A percentile compares a stretch with the other conserved stretches of the same genome.
These are phyloP conservation scores for Fusarium verrucosum DNA, from an alignment of 2,329 filamentous ascomycete genomes.

Conservation along the genomic window DNA sequence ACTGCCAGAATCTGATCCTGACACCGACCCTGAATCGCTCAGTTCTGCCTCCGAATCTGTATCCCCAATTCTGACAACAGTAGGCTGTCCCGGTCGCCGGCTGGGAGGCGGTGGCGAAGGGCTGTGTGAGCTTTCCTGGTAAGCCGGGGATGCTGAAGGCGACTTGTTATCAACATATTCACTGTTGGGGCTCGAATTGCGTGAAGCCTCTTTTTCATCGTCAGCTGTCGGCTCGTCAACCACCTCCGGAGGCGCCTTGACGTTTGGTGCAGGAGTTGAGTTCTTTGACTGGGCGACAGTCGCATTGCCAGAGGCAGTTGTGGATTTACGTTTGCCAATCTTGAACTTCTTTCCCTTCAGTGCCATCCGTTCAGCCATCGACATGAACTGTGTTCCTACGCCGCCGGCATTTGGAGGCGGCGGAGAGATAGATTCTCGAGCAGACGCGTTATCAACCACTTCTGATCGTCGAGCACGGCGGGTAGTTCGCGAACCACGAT, in stretches of 20 bases:
- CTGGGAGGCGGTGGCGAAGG: slow-evolving; percentile 19
- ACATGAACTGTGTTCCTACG: slow-evolving; percentile 55
- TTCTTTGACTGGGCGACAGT: slow-evolving; percentile 6
- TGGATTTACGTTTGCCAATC: slow-evolving; percentile 54
- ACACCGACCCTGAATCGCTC: slow-evolving; percentile 4
- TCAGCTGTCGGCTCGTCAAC: background rate
- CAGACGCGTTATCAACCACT: slow-evolving; percentile 1
- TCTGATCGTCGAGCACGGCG: slow-evolving; percentile 41
- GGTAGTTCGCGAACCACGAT: slow-evolving; percentile 27
- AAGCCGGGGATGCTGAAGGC: slow-evolving; percentile 7
- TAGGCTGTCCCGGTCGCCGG: slow-evolving; percentile 21
- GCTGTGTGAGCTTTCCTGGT: slow-evolving; percentile 21
- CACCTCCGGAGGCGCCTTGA: background rate
- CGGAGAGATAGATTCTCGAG: slow-evolving; percentile 4
- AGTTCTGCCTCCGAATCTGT: slow-evolving; percentile 37
- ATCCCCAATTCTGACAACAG: slow-evolving; percentile 41
- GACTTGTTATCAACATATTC: background rate
- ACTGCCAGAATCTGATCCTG: slow-evolving; percentile 33
- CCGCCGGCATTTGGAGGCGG: slow-evolving; percentile 2
- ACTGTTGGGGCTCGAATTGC: background rate
- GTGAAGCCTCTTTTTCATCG: background rate
- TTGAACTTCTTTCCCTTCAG: slow-evolving; percentile 63
- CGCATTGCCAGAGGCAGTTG: background rate
- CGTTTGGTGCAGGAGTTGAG: background rate
- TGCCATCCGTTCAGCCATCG: slow-evolving; percentile 67